phyloP scores from a whole-genome alignment of 129 eudicot species.

The Sambucus nigra region DNA sequence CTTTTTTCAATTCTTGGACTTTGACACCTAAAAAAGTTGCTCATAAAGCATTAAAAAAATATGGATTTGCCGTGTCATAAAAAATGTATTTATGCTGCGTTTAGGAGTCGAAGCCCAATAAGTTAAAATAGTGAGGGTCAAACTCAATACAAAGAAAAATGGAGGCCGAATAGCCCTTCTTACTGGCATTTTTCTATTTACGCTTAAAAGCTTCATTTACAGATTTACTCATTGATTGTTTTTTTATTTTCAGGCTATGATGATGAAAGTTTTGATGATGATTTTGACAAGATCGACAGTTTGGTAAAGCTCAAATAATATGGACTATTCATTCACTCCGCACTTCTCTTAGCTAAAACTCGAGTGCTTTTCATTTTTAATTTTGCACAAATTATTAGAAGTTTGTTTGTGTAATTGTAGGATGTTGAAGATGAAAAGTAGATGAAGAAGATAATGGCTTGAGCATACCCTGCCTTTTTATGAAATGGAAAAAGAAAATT shows the following conservation, averaged over 20 bases:
- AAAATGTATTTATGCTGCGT: no score
- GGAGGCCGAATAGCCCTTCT: no score
- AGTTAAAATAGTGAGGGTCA: no score
- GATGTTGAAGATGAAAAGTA: conserved; percentile 36
- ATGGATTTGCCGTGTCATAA: no score
- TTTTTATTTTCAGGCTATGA: conserved; percentile 23
- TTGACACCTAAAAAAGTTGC: no score
- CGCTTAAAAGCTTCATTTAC: no score
- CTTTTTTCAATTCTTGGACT: no score
- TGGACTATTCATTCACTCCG: neutral
- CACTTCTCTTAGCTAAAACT: neutral
- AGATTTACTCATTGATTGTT: no score
- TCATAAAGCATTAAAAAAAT: no score
- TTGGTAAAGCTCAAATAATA: conserved; percentile 26
- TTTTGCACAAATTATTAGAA: neutral
- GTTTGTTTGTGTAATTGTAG: conserved; percentile 20
- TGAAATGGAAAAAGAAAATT: neutral
- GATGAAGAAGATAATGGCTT: conserved; percentile 9
- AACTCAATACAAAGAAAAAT: no score
- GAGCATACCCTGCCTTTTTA: conserved; percentile 7
- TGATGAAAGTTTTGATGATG: conserved; percentile 40
- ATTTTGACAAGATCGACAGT: conserved; percentile 53
- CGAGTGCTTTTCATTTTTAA: neutral
- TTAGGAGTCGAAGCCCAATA: no score
- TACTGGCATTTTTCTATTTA: neutral